phyloP scores from a whole-genome alignment of 768 basidiomycete genomes.

The Suillus clintonianus region DNA sequence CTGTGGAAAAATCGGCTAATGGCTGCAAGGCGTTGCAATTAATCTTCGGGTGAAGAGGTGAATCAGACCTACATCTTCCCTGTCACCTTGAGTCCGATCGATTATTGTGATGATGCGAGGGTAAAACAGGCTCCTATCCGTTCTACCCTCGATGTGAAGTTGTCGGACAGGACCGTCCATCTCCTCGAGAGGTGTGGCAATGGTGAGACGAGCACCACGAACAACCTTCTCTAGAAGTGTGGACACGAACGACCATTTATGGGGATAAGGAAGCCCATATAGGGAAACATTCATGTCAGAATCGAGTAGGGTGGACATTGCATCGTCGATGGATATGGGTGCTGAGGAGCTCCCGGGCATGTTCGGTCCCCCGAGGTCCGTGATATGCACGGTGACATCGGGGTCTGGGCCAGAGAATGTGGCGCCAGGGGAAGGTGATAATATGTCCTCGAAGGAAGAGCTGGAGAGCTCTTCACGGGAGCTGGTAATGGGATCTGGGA shows the following conservation, averaged over 20 bases:
- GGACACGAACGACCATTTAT: slow-evolving; percentile 65
- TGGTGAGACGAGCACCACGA: slow-evolving; percentile 34
- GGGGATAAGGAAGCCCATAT: slow-evolving; percentile 61
- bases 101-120: slow-evolving; percentile 38
- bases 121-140: slow-evolving; percentile 25
- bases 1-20: slow-evolving; percentile 37
- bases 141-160: slow-evolving; percentile 28
- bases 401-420: slow-evolving; percentile 19
- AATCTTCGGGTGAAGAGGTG: slow-evolving; percentile 21
- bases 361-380: slow-evolving; percentile 39
- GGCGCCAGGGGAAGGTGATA: slow-evolving; percentile 38
- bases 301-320: slow-evolving; percentile 25
- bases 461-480: slow-evolving; percentile 60
- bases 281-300: slow-evolving; percentile 61
- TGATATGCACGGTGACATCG: slow-evolving; percentile 15
- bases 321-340: slow-evolving; percentile 19
- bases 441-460: slow-evolving; percentile 57
- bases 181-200: slow-evolving; percentile 20
- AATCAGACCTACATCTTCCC: slow-evolving; percentile 30
- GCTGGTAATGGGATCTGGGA: slow-evolving; percentile 81
- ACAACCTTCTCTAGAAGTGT: slow-evolving; percentile 58
- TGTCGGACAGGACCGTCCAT: slow-evolving; percentile 23
- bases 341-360: slow-evolving; percentile 37
- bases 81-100: slow-evolving; percentile 32
- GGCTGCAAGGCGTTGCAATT: slow-evolving; percentile 39